Evolutionary conservation across 2,329 filamentous ascomycete genomes (phyloP), one percentile per base, ranked within the genome.

Genomic region (Pseudogymnoascus sp.): DNA sequence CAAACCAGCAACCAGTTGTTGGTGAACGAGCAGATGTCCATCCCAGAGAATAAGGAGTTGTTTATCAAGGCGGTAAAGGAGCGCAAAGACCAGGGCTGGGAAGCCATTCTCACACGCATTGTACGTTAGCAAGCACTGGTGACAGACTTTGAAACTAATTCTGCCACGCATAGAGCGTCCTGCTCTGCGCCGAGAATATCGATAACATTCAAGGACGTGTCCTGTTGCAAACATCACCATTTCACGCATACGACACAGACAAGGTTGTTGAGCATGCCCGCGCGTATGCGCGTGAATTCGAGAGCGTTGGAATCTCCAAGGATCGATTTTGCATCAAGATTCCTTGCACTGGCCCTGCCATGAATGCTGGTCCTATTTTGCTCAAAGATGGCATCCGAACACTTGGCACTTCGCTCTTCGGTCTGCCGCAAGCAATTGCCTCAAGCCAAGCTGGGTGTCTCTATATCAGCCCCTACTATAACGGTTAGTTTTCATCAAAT

Each of bases 291-390:
- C 65, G 68, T 3, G 79, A 82, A 67, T 81, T 82, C 62, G 74
- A 75, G 4, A 74, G 71, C 4, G 76, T 73, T 2, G 78, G 79
- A 1, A 78, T 82, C 50, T 66, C 74, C 3, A 74, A 77, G 16
- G 78, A 80, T 63, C 74, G 78, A 10, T 81, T 78, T 68, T 79
- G 77, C 67, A 81, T 82, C 74, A 82, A 82, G 70, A 81, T 82
- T 24, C 79, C 79, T 8, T 76, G 75, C 26, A 82, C 79, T 0
- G 79, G 79, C 0, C 75, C 79, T 0, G 79, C 78, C 8, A 68
- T 82, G 26, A 79, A 77, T 61, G 79, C 78, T 0, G 77, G 76
- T 28, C 77, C 75, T 59, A 72, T 75, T 12, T 73, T 82, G 33
- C 73, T 72, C 3, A 65, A 68, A 0, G 78, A 81, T 64, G 78